phyloP scores from a whole-genome alignment of 2,329 filamentous ascomycete species.

The Calonectria leucothoes region DNA sequence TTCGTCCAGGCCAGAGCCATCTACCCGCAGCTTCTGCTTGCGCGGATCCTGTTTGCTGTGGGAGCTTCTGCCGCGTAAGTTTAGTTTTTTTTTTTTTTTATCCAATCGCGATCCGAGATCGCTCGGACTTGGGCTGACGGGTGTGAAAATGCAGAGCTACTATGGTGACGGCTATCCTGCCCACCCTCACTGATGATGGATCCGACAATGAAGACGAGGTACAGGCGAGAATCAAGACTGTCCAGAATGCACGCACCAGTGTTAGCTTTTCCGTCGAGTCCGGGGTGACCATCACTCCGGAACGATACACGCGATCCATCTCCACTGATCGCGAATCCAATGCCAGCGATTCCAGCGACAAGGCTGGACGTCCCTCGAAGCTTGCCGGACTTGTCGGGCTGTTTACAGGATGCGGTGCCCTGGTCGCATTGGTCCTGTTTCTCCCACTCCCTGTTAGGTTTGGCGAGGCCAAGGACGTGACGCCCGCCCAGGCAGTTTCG shows the following conservation, averaged over 20 bases:
- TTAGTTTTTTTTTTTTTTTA: no score
- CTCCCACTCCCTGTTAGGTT: slow-evolving; percentile 89
- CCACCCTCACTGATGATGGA: slow-evolving; percentile 71
- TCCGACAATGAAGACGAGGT: slow-evolving; percentile 41
- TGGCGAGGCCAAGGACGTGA: slow-evolving; percentile 75
- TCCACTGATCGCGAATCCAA: slow-evolving; percentile 44
- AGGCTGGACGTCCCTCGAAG: slow-evolving; percentile 61
- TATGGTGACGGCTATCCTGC: slow-evolving; percentile 97
- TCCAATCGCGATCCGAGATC: background rate
- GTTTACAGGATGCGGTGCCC: slow-evolving; percentile 91
- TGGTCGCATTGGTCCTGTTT: slow-evolving; percentile 85
- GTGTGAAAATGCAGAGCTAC: slow-evolving; percentile 67
- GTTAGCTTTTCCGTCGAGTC: slow-evolving; percentile 77
- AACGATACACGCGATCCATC: slow-evolving; percentile 59
- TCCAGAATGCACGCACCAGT: slow-evolving; percentile 63
- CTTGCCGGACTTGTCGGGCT: slow-evolving; percentile 92
- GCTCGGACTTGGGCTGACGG: slow-evolving; percentile 25
- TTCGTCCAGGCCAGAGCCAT: slow-evolving; percentile 90
- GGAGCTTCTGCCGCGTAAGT: slow-evolving; percentile 88
- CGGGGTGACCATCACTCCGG: slow-evolving; percentile 80
- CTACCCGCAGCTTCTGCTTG: slow-evolving; percentile 88
- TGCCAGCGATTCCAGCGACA: slow-evolving; percentile 33
- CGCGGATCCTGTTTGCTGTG: slow-evolving; percentile 86
- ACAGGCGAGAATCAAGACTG: slow-evolving; percentile 47
- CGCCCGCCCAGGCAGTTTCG: slow-evolving; percentile 79